Evolutionary conservation across 2,329 filamentous ascomycete genomes (phyloP).

Genomic region (Trichophyton verrucosum): DNA sequence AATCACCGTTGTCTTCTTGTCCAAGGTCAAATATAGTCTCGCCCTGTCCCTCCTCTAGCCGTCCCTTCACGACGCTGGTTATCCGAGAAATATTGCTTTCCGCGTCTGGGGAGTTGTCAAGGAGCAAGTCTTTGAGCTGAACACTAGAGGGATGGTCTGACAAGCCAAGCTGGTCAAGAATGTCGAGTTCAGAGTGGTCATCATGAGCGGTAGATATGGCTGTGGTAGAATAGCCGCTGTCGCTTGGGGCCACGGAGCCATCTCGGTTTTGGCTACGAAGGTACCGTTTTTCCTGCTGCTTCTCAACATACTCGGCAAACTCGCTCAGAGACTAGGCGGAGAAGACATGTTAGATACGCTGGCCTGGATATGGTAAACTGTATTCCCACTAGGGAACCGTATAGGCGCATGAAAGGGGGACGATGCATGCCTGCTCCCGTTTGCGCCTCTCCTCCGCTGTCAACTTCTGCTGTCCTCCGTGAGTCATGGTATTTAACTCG

Average conservation of each 20-base stretch:
- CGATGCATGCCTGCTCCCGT: conserved; percentile 60
- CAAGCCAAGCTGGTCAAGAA: conserved; percentile 65
- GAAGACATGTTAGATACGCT: neutral
- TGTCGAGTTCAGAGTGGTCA: conserved; percentile 80
- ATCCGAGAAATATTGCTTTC: conserved; percentile 53
- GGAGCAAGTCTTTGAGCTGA: conserved; percentile 63
- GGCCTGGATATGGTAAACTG: neutral
- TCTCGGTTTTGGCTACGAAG: conserved; percentile 24
- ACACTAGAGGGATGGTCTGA: conserved; percentile 50
- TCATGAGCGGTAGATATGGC: conserved; percentile 33
- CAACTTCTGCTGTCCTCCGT: conserved; percentile 40
- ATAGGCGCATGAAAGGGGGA: neutral
- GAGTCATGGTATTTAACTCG: conserved; percentile 21
- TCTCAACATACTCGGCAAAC: conserved; percentile 94
- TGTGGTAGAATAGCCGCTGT: conserved; percentile 31
- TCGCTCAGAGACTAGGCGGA: conserved; percentile 63
- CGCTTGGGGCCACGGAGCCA: conserved; percentile 25
- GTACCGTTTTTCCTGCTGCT: conserved; percentile 57
- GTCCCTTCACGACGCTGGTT: conserved; percentile 50
- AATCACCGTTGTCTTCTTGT: conserved; percentile 76
- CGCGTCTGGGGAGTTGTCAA: conserved; percentile 42
- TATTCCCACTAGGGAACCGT: neutral
- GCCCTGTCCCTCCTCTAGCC: conserved; percentile 71
- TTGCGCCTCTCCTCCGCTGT: conserved; percentile 68
- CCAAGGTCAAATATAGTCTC: conserved; percentile 89